Evolutionary conservation across 192 early-diverging fungal species (phyloP).

Genomic region (Entomortierella lignicola): DNA sequence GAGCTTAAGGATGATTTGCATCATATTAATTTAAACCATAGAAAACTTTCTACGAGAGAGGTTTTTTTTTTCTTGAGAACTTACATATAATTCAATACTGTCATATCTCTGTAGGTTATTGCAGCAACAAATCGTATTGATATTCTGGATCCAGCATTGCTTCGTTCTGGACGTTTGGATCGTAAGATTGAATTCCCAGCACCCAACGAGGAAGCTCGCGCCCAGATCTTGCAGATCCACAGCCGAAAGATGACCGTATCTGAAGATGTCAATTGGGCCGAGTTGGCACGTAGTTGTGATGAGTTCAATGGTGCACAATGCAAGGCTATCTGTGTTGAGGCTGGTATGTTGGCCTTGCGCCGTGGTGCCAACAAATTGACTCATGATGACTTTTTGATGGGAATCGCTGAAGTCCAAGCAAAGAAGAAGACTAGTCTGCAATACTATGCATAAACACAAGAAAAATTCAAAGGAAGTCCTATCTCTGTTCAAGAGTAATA

Average conservation of each 20-base stretch:
- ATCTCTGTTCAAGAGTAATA: neutral
- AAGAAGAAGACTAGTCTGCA: constrained; percentile 98
- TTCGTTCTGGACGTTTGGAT: constrained; percentile 90
- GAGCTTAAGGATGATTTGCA: neutral
- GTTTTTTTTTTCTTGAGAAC: no score
- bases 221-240: constrained; percentile 97
- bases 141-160: constrained; percentile 89
- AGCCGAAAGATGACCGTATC: constrained; percentile 99
- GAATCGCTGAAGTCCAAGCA: constrained; percentile 97
- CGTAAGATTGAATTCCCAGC: constrained; percentile 95
- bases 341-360: constrained; percentile 97
- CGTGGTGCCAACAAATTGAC: constrained; percentile 86
- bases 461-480: neutral
- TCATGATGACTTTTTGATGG: constrained; percentile 97
- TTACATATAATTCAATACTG: no score
- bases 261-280: constrained; percentile 94
- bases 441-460: constrained; percentile 79
- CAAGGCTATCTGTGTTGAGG: constrained; percentile 99
- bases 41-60: no score
- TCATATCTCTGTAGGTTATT: constrained; percentile 78
- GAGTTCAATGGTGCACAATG: constrained; percentile 99
- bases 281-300: constrained; percentile 93
- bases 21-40: no score
- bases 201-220: constrained; percentile 93
- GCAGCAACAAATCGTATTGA: constrained; percentile 98